phyloP scores from a whole-genome alignment of 768 basidiomycete species.

The Coprinellus aureogranulatus region DNA sequence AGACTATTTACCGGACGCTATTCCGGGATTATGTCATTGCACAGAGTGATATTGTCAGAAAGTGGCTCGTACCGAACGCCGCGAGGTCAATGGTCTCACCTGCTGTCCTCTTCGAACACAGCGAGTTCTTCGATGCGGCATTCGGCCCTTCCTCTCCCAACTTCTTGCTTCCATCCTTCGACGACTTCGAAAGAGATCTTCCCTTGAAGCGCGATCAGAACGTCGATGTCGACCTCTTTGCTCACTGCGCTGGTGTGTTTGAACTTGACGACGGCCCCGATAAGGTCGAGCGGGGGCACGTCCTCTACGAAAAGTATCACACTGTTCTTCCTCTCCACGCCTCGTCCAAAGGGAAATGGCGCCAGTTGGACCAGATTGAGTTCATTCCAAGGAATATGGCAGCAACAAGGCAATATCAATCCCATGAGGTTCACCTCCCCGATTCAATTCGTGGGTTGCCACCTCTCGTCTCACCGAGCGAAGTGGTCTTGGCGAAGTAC shows the following conservation, averaged over 20 bases:
- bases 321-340: slow-evolving; percentile 1
- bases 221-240: background rate
- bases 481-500: slow-evolving; percentile 15
- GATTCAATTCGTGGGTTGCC: slow-evolving; percentile 6
- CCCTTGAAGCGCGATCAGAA: slow-evolving; percentile 17
- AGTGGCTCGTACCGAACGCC: slow-evolving; percentile 33
- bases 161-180: slow-evolving; percentile 31
- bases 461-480: slow-evolving; percentile 12
- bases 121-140: slow-evolving; percentile 33
- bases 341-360: background rate
- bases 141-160: slow-evolving; percentile 28
- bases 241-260: background rate
- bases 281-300: background rate
- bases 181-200: slow-evolving; percentile 27
- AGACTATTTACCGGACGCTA: slow-evolving; percentile 6
- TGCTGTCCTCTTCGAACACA: slow-evolving; percentile 32
- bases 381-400: background rate
- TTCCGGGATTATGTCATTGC: slow-evolving; percentile 9
- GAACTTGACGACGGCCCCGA: background rate
- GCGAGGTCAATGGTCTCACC: slow-evolving; percentile 21
- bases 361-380: background rate
- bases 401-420: slow-evolving; percentile 9
- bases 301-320: background rate
- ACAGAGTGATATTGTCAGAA: background rate
- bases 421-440: background rate